Evolutionary conservation across 768 basidiomycete species (phyloP), one percentile per base, ranked within the genome.

Genomic region (Boletus subcaerulescens): DNA sequence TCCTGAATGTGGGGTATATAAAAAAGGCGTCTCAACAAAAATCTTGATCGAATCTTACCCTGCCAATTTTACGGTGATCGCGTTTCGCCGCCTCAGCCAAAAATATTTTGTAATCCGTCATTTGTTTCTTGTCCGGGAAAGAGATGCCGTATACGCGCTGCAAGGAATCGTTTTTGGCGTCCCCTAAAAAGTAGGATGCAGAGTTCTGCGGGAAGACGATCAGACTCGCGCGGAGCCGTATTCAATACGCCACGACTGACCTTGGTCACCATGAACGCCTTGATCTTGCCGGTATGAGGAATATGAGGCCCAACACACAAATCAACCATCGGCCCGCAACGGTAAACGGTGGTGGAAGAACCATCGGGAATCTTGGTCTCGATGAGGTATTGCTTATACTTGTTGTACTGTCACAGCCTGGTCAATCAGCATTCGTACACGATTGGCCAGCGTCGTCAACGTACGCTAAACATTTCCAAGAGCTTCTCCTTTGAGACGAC

Each of bases 111-210:
- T 98, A 93, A 56, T 98, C 97, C 14, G 85, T 76, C 61, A 98
- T 74, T 69, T 96, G 92, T 71, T 97, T 96, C 74, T 90, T 90
- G 75, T 98, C 97, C 0, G 97, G 97, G 84, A 98, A 99, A 0
- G 95, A 97, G 70, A 99, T 93, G 55, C 97, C 97, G 70, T 98
- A 99, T 60, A 99, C 84, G 35, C 97, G 89, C 68, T 98, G 97
- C 31, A 99, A 79, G 1, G 91, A 90, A 63, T 98, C 97, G 70
- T 97, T 97, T 64, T 81, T 87, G 24, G 88, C 76, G 66, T 98
- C 93, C 26, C 93, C 96, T 22, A 98, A 83, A 85, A 98, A 99
- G 75, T 98, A 99, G 8, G 93, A 98, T 0, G 97, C 90, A 18
- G 97, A 99, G 75, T 91, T 98, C 91, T 95, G 53, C 4, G 36